Base-by-base conservation (phyloP, 768 basidiomycete genomes). In the Tricholoma sp. region DNA sequence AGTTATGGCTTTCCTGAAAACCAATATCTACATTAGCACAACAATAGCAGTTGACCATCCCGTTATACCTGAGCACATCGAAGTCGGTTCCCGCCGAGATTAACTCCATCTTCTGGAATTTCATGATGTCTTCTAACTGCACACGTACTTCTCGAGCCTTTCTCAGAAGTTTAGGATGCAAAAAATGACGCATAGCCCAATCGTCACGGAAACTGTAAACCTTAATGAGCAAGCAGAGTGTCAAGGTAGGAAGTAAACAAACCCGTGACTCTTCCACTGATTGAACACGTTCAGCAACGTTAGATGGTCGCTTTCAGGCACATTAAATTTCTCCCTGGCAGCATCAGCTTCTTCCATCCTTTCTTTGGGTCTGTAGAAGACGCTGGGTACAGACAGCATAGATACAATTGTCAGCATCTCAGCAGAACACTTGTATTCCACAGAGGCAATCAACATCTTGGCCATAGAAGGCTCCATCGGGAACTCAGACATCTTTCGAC, bases 391-490 rank as follows among this genome's bases (percentile, higher is more conserved):
- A 7, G 94, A 96, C 33, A 99, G 78, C 97, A 99, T 99, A 1
- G 94, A 96, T 18, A 99, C 97, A 58, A 99, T 97, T 3, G 97
- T 98, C 63, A 99, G 76, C 91, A 98, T 97, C 76, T 98, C 96
- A 6, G 82, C 75, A 11, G 94, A 95, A 71, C 96, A 98, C 63
- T 82, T 84, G 70, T 94, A 93, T 34, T 97, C 95, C 60, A 96
- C 94, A 3, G 91, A 91, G 32, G 87, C 88, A 66, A 98, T 98
- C 56, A 99, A 79, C 94, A 99, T 98, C 78, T 98, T 98, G 20
- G 94, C 94, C 84, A 99, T 92, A 1, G 92, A 94, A 2, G 96
- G 96, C 68, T 98, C 96, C 95, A 99, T 98, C 3, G 97, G 97
- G 73, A 98, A 98, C 66, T 98, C 94, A 12, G 93, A 95, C 95